These are phyloP conservation scores for Gossypium arboreum DNA, from an alignment of 345 rosid species.

Conservation along the genomic window DNA sequence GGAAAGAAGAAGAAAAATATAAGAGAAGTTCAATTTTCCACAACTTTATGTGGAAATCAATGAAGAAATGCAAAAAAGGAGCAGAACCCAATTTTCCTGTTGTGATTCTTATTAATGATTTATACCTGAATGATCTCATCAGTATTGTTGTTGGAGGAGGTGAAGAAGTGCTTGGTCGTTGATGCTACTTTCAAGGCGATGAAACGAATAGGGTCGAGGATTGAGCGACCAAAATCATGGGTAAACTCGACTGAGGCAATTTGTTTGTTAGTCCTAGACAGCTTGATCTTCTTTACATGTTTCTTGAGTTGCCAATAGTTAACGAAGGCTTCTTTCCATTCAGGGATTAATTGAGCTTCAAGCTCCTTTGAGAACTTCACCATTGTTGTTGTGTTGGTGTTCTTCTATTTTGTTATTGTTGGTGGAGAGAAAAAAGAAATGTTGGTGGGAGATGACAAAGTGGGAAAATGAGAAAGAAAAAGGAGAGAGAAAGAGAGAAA, in stretches of 20 bases:
- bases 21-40: background rate
- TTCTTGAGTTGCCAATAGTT: constrained; percentile 88
- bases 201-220: constrained; percentile 52
- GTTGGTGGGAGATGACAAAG: background rate
- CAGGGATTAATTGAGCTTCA: constrained; percentile 94
- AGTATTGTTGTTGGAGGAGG: constrained; percentile 15
- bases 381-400: constrained; percentile 42
- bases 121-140: constrained; percentile 68
- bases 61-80: background rate
- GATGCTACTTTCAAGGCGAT: constrained; percentile 28
- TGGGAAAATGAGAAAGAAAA: background rate
- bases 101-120: background rate
- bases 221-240: constrained; percentile 46
- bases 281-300: constrained; percentile 72
- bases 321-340: constrained; percentile 96
- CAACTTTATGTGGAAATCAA: background rate
- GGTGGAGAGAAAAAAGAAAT: background rate
- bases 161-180: constrained; percentile 19
- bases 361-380: constrained; percentile 98
- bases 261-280: constrained; percentile 41
- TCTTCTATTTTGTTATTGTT: background rate
- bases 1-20: too few relatives aligned
- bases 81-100: background rate
- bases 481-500: constrained; percentile 4
- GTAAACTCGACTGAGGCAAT: constrained; percentile 15